Conservation (phyloP, 1,284 basidiomycete species). For the Moesziomyces antarcticus region DNA sequence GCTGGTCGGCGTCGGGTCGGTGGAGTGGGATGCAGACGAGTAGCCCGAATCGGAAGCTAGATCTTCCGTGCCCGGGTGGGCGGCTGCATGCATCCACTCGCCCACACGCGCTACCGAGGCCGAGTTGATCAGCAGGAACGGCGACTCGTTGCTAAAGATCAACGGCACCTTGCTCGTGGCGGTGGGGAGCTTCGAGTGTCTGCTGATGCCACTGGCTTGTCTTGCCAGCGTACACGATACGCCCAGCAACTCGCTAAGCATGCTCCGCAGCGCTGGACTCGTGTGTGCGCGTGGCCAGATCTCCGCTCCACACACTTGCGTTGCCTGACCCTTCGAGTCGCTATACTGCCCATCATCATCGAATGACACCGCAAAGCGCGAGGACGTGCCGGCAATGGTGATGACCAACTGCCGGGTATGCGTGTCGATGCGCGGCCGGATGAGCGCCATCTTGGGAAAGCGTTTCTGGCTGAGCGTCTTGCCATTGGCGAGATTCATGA, state of each 20-base stretch:
- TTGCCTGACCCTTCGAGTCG: neutral
- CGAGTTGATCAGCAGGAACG: constrained; percentile 53
- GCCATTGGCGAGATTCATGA: constrained; percentile 43
- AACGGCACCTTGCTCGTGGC: constrained; percentile 41
- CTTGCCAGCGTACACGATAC: constrained; percentile 43
- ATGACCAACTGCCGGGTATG: constrained; percentile 17
- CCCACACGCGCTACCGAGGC: constrained; percentile 37
- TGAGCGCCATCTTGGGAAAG: constrained; percentile 48
- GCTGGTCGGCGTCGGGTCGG: neutral
- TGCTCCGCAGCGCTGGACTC: constrained; percentile 13
- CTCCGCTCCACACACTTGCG: constrained; percentile 29
- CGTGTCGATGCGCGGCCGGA: constrained; percentile 40
- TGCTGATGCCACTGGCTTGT: constrained; percentile 18
- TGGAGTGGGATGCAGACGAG: constrained; percentile 20
- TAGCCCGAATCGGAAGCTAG: constrained; percentile 40
- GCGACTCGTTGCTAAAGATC: constrained; percentile 55
- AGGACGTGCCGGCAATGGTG: constrained; percentile 4
- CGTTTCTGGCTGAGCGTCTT: constrained; percentile 54
- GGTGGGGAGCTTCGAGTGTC: constrained; percentile 35
- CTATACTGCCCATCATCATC: constrained; percentile 31
- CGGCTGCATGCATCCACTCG: constrained; percentile 27
- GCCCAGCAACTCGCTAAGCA: constrained; percentile 40
- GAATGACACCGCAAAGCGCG: constrained; percentile 2
- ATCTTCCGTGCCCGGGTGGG: constrained; percentile 9
- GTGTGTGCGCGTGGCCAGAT: constrained; percentile 28